A percentile compares a stretch with the other conserved stretches of the same genome.
Conservation (phyloP, 2,329 filamentous ascomycete species). For the Stemphylium beticola region DNA sequence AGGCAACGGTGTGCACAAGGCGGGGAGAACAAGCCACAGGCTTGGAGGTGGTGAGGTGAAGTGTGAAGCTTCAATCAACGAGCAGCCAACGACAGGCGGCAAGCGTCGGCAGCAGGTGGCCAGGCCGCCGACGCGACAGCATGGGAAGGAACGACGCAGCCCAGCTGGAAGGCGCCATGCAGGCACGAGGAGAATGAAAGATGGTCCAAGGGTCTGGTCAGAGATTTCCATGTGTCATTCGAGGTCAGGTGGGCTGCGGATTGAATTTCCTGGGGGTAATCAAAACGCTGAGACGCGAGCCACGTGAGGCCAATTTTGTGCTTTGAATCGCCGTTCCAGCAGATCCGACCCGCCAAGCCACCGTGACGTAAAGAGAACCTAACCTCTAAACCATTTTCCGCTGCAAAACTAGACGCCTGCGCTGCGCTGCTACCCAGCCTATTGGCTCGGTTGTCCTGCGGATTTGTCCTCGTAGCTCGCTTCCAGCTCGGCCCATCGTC, state of each 20-base stretch:
- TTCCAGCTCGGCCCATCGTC: slow-evolving; percentile 33
- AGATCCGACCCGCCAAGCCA: slow-evolving; percentile 15
- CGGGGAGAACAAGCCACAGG: no score
- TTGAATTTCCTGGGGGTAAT: slow-evolving; percentile 26
- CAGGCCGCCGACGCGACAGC: slow-evolving; percentile 16
- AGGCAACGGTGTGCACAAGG: slow-evolving; percentile 14
- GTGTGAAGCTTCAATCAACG: slow-evolving; percentile 12
- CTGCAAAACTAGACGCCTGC: slow-evolving; percentile 30
- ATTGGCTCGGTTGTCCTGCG: slow-evolving; percentile 28
- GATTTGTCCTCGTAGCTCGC: slow-evolving; percentile 27
- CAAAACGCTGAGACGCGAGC: slow-evolving; percentile 15
- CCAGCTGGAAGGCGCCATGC: slow-evolving; percentile 21
- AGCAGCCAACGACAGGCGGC: slow-evolving; percentile 20
- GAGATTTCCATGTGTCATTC: slow-evolving; percentile 42
- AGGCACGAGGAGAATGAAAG: slow-evolving; percentile 33
- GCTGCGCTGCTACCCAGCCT: slow-evolving; percentile 4
- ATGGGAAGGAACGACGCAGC: slow-evolving; percentile 17
- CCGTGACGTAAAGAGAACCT: slow-evolving; percentile 35
- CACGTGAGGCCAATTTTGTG: slow-evolving; percentile 24
- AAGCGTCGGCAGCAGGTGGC: slow-evolving; percentile 19
- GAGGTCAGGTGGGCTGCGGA: slow-evolving; percentile 14
- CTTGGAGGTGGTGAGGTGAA: slow-evolving; percentile 17
- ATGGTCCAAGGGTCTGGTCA: slow-evolving; percentile 29
- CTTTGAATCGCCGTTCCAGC: slow-evolving; percentile 20
- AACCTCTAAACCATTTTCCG: slow-evolving; percentile 26